A percentile compares a stretch with the other conserved stretches of the same genome.
phyloP scores from a whole-genome alignment of 1,284 basidiomycete genomes.

The Ganoderma multipileum region DNA sequence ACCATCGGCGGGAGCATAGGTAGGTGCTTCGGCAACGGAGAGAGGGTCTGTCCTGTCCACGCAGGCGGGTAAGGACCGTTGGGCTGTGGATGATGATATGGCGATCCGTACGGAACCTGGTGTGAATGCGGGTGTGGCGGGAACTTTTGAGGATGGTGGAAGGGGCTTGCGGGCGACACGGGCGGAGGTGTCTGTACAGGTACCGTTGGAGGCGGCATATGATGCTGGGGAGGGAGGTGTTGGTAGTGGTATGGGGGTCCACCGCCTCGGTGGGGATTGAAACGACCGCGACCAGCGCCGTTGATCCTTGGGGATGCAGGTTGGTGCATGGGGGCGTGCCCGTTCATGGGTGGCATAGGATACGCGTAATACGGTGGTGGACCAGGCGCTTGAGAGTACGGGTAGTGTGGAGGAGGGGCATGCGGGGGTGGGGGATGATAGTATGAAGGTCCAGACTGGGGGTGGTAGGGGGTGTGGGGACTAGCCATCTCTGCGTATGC shows the following conservation, averaged over 20 bases:
- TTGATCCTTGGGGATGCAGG: slow-evolving; percentile 40
- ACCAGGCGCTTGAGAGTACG: slow-evolving; percentile 33
- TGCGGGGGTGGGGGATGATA: slow-evolving; percentile 35
- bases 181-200: slow-evolving; percentile 34
- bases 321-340: slow-evolving; percentile 35
- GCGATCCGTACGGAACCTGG: slow-evolving; percentile 39
- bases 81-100: slow-evolving; percentile 39
- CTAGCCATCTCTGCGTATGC: slow-evolving; percentile 38
- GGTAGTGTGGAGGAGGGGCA: slow-evolving; percentile 36
- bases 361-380: slow-evolving; percentile 42
- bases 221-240: slow-evolving; percentile 32
- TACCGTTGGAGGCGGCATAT: slow-evolving; percentile 34
- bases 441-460: slow-evolving; percentile 43
- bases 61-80: slow-evolving; percentile 38
- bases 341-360: slow-evolving; percentile 40
- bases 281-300: slow-evolving; percentile 37
- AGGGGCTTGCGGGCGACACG: slow-evolving; percentile 37
- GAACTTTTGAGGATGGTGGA: slow-evolving; percentile 40
- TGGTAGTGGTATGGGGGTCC: slow-evolving; percentile 37
- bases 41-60: slow-evolving; percentile 39
- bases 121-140: slow-evolving; percentile 35
- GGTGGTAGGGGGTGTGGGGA: slow-evolving; percentile 41
- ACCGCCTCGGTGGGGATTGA: slow-evolving; percentile 36
- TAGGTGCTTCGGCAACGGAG: slow-evolving; percentile 47
- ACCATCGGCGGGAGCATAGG: slow-evolving; percentile 42